Conservation (phyloP, 805 yeast species). For the Sporopachydermia quercuum region DNA sequence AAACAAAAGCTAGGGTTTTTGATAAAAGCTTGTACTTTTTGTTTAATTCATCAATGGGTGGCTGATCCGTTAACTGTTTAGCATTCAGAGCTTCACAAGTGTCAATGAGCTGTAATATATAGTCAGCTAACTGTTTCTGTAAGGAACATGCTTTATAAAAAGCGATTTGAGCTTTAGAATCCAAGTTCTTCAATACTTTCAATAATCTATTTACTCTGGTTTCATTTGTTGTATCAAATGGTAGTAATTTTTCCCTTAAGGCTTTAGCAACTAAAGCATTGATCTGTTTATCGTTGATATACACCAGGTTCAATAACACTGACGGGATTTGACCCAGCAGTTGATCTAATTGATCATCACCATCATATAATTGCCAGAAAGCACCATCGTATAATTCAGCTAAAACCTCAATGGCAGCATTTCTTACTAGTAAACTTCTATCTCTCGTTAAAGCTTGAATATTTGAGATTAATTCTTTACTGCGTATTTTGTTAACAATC, state of each 20-base stretch:
- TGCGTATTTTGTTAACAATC: slow-evolving; percentile 34
- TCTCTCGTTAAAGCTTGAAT: slow-evolving; percentile 58
- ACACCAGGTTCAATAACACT: slow-evolving; percentile 46
- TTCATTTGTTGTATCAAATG: slow-evolving; percentile 26
- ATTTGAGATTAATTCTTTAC: slow-evolving; percentile 32
- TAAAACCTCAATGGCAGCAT: slow-evolving; percentile 36
- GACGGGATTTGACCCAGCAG: slow-evolving; percentile 44
- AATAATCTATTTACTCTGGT: slow-evolving; percentile 41
- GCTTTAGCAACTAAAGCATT: slow-evolving; percentile 49
- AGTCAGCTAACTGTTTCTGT: slow-evolving; percentile 45
- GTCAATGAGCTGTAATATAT: slow-evolving; percentile 32
- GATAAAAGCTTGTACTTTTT: slow-evolving; percentile 37
- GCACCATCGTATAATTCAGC: slow-evolving; percentile 42
- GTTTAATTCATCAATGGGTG: slow-evolving; percentile 4
- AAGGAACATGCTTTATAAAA: slow-evolving; percentile 56
- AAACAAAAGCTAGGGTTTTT: slow-evolving; percentile 42
- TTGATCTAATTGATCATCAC: slow-evolving; percentile 17
- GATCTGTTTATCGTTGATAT: slow-evolving; percentile 55
- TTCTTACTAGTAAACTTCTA: slow-evolving; percentile 48
- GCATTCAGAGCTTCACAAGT: slow-evolving; percentile 26
- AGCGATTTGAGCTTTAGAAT: slow-evolving; percentile 43
- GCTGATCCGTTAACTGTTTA: slow-evolving; percentile 2
- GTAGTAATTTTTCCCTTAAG: slow-evolving; percentile 45
- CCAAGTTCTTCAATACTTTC: slow-evolving; percentile 31
- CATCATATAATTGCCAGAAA: slow-evolving; percentile 12